phyloP scores from a whole-genome alignment of 805 yeast genomes.

The Priceomyces haplophilus region DNA sequence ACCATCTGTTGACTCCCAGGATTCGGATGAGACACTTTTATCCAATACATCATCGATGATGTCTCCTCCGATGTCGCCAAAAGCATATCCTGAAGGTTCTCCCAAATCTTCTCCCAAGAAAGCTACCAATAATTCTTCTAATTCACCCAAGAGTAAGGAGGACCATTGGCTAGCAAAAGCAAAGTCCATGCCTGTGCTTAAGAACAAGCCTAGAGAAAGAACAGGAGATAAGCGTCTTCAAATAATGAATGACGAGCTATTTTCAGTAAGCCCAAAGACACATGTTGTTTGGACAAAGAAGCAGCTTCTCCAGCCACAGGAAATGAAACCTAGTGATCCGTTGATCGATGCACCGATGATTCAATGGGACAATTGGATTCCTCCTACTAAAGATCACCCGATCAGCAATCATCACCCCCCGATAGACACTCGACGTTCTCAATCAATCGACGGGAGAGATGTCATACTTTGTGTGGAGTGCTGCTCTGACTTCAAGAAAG shows the following conservation, averaged over 20 bases:
- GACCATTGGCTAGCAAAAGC: background rate
- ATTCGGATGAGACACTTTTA: slow-evolving; percentile 17
- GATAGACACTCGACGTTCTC: too few relatives aligned
- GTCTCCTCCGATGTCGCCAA: too few relatives aligned
- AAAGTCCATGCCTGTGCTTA: slow-evolving; percentile 2
- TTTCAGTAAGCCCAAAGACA: slow-evolving; percentile 42
- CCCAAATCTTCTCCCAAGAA: slow-evolving; percentile 8
- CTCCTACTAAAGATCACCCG: background rate
- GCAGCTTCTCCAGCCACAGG: background rate
- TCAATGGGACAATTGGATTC: background rate
- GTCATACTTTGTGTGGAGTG: too few relatives aligned
- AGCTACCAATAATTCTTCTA: slow-evolving; percentile 12
- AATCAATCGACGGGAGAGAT: too few relatives aligned
- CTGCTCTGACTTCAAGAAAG: too few relatives aligned
- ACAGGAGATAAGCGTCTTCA: slow-evolving; percentile 14
- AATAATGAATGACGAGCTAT: slow-evolving; percentile 32
- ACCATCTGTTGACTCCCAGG: slow-evolving; percentile 13
- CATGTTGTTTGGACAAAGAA: slow-evolving; percentile 30
- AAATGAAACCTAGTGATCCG: background rate
- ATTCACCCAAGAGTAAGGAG: background rate
- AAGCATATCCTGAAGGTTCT: too few relatives aligned
- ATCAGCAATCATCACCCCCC: too few relatives aligned
- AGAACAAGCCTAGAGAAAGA: background rate
- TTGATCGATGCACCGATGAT: background rate
- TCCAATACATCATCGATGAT: slow-evolving; percentile 9